Base-by-base conservation (phyloP, 2,329 filamentous ascomycete species). In the Colletotrichum chrysophilum region DNA sequence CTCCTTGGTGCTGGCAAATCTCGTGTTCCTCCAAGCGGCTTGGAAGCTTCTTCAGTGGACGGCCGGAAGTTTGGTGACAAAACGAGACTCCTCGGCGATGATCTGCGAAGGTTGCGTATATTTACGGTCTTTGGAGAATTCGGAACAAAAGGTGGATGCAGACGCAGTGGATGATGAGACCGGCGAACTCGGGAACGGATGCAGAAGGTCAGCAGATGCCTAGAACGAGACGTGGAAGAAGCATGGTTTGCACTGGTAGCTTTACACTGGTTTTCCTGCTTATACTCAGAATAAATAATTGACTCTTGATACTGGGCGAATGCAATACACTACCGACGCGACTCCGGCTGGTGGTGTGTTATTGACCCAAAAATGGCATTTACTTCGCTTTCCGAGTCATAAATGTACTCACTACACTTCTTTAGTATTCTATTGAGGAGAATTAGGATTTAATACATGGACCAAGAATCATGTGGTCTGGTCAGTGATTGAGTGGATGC, bases 41-140 rank as follows among this genome's bases (percentile, higher is more conserved):
- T 66, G 64, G 64, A 66, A 66, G 26, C 21, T 66, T 2, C 38
- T 66, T 56, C 52, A 56, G 52, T 56, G 52, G 52, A 26, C 21
- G 52, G 52, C 52, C 1, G 52, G 52, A 56, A 56, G 2, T 56
- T 56, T 56, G 2, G 52, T 56, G 21, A 56, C 52, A 13, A 21
- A 56, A 56, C 21, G 0, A 56, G 2, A 56, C 52, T 1, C 21
- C 52, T 56, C 52, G 1, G 52, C 52, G 0, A 56, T 56, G 52
- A 1, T 0, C 1, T 56, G 52, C 52, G 52, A 56, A 56, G 52
- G 52, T 26, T 56, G 52, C 52, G 1, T 56, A 1, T 1, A 56
- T 26, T 56, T 1, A 56, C 52, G 21, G 1, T 56, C 52, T 7
- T 24, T 26, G 12, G 1, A 21, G 52, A 56, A 12, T 16, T 56